Evolutionary conservation across 2,329 filamentous ascomycete species (phyloP).

Genomic region (Colletotrichum orbiculare): DNA sequence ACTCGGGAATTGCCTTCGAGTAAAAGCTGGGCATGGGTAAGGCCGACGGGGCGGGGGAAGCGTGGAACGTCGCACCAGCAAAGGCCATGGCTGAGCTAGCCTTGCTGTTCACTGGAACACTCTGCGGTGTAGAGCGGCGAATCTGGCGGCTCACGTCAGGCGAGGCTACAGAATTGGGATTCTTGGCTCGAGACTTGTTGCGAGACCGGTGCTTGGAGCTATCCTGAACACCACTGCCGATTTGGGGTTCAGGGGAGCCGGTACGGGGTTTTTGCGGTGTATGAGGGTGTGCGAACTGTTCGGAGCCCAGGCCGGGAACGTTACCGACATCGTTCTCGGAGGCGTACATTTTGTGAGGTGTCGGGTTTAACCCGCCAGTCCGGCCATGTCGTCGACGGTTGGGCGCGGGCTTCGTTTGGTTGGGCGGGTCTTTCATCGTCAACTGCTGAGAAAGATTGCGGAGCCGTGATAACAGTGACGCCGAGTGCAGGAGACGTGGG

Average conservation of each 20-base stretch:
- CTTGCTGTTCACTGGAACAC: slow-evolving; percentile 51
- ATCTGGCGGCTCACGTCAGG: slow-evolving; percentile 54
- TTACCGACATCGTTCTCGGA: slow-evolving; percentile 64
- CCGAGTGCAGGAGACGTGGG: not conserved
- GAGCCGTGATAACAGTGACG: not conserved
- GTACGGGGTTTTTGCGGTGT: slow-evolving; percentile 60
- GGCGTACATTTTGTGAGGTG: slow-evolving; percentile 65
- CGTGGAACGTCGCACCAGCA: slow-evolving; percentile 93
- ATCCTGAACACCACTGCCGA: slow-evolving; percentile 44
- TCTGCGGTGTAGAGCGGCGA: slow-evolving; percentile 55
- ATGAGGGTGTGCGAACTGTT: slow-evolving; percentile 50
- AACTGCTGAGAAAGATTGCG: not conserved
- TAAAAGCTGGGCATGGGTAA: slow-evolving; percentile 91
- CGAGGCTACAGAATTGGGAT: slow-evolving; percentile 44
- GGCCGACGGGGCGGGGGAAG: slow-evolving; percentile 89
- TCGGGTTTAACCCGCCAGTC: slow-evolving; percentile 47
- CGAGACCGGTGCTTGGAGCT: slow-evolving; percentile 41
- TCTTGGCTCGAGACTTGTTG: slow-evolving; percentile 38
- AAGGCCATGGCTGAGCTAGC: slow-evolving; percentile 71
- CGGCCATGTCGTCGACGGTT: slow-evolving; percentile 49
- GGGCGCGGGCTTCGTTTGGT: slow-evolving; percentile 48
- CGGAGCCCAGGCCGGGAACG: slow-evolving; percentile 44
- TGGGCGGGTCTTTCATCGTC: slow-evolving; percentile 48
- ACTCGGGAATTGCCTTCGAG: slow-evolving; percentile 78
- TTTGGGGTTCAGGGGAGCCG: slow-evolving; percentile 48